Evolutionary conservation across 495 filamentous ascomycete species (phyloP), one percentile per base, ranked within the genome.

Genomic region (Usnea hakonensis): DNA sequence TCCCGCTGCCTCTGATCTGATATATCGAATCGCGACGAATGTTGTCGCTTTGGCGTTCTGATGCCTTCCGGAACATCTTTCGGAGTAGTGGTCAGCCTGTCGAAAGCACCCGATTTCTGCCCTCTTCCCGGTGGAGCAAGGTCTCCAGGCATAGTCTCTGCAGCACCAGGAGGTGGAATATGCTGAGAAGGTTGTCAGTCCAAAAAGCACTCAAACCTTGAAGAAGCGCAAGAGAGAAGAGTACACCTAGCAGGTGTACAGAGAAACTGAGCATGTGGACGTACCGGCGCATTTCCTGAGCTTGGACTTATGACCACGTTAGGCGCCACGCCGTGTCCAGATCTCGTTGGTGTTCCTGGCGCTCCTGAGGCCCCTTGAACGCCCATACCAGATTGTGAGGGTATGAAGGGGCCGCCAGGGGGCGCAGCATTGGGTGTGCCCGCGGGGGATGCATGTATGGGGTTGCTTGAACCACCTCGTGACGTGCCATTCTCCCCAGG

Each of bases 81-180:
- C 17, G 95, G 95, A 1, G 90, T 92, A 57, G 92, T 87, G 68
- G 96, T 90, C 52, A 97, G 83, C 53, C 92, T 85, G 72, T 97
- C 90, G 74, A 93, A 96, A 66, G 95, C 84, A 67, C 90, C 73
- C 7, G 90, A 91, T 75, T 97, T 98, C 67, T 85, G 82, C 30
- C 89, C 89, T 44, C 85, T 83, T 71, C 95, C 90, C 1, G 94
- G 94, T 36, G 95, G 94, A 35, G 91, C 91, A 60, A 99, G 88
- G 72, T 99, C 94, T 67, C 92, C 90, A 41, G 95, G 94, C 95
- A 99, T 97, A 1, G 93, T 96, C 77, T 99, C 94, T 53, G 91
- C 85, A 50, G 92, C 89, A 63, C 94, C 94, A 55, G 95, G 95
- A 58, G 90, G 91, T 65, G 94, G 91, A 38, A 90, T 80, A 78